Percentiles rank a stretch among this genome's conserved stretches.
phyloP scores from a whole-genome alignment of 73 alveolate species.

The Symbiodinium pilosum region DNA sequence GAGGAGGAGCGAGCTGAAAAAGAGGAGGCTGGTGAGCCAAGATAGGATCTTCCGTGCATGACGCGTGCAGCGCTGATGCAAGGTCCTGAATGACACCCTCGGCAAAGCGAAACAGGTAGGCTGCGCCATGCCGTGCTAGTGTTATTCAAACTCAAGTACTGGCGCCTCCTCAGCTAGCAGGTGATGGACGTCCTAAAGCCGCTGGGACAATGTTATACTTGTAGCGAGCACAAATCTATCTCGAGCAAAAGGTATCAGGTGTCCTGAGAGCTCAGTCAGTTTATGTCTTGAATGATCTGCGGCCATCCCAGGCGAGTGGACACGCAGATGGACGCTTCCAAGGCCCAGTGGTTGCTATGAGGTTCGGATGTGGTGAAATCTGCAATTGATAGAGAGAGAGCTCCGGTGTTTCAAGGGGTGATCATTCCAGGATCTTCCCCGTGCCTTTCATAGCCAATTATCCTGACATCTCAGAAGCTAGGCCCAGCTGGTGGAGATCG shows the following conservation, averaged over 20 bases:
- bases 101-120: conserved; percentile 82
- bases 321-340: conserved; percentile 47
- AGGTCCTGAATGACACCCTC: conserved; percentile 70
- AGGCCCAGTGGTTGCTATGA: neutral
- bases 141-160: no score
- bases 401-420: no score
- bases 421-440: no score
- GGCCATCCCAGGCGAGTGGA: conserved; percentile 78
- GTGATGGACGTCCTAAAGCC: conserved; percentile 1
- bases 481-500: conserved; percentile 82
- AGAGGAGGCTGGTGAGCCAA: conserved; percentile 30
- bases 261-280: no score
- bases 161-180: neutral
- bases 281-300: no score
- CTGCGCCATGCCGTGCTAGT: no score
- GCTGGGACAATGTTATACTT: neutral
- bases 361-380: no score
- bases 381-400: no score
- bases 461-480: neutral
- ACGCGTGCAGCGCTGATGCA: neutral
- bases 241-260: no score
- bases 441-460: no score
- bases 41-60: neutral
- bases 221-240: no score
- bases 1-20: conserved; percentile 57